A percentile compares a stretch with the other conserved stretches of the same genome.
phyloP scores from a whole-genome alignment of 441 rosid species.

The Gossypium schwendimanii region DNA sequence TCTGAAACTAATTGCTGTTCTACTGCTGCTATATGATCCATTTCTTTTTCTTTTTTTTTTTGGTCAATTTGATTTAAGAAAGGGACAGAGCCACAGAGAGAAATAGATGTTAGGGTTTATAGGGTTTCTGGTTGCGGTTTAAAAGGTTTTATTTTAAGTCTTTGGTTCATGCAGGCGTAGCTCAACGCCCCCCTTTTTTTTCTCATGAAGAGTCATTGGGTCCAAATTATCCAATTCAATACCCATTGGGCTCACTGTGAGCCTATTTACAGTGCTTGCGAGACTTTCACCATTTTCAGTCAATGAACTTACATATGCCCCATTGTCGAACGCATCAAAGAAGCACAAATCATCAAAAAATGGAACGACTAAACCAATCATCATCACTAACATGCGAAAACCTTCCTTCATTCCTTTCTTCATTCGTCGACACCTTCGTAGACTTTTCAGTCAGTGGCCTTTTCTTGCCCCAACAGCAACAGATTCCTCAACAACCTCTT shows the following conservation, averaged over 20 bases:
- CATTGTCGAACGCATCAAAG: neutral
- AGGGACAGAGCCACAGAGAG: neutral
- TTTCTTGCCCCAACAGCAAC: conserved; percentile 37
- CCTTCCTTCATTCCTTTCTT: conserved; percentile 45
- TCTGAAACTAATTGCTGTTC: conserved; percentile 64
- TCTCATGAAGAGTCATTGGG: neutral
- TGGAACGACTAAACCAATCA: neutral
- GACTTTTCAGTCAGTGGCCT: conserved; percentile 61
- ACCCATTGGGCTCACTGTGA: neutral
- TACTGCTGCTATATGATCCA: conserved; percentile 24
- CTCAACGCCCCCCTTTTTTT: neutral
- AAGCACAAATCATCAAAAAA: neutral
- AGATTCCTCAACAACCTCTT: conserved; percentile 1
- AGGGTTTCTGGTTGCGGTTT: neutral
- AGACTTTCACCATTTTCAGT: neutral
- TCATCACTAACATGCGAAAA: conserved; percentile 27
- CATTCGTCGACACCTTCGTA: conserved; percentile 73
- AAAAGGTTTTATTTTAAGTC: neutral
- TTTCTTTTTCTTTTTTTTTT: neutral
- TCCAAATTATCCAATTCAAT: neutral
- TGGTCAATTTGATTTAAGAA: neutral
- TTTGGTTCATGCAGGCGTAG: neutral
- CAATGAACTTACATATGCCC: neutral
- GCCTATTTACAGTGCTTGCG: neutral
- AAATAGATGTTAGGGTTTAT: neutral